These are phyloP conservation scores for Pistacia integerrima DNA, from an alignment of 345 rosid species.

Conservation along the genomic window DNA sequence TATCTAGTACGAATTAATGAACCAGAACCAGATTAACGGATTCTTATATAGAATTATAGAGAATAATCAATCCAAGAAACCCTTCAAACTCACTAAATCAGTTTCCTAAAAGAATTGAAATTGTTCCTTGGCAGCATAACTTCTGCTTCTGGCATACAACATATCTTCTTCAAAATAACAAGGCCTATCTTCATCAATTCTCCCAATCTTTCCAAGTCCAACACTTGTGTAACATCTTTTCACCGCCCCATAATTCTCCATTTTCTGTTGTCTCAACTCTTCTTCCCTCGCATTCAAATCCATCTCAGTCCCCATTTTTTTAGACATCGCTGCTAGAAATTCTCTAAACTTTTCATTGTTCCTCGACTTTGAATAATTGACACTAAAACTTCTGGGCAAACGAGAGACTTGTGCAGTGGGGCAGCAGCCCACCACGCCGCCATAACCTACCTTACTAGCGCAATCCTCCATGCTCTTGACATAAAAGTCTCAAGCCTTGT, in stretches of 20 bases:
- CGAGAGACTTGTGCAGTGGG: background rate
- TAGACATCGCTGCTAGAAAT: background rate
- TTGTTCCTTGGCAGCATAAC: conserved; percentile 17
- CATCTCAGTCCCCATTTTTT: background rate
- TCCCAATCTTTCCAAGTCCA: conserved; percentile 52
- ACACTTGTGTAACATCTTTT: conserved; percentile 44
- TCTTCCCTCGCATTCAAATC: background rate
- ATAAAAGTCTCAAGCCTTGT: conserved; percentile 28
- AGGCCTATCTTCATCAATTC: conserved; percentile 48
- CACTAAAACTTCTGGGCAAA: conserved; percentile 20
- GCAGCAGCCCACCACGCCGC: conserved; percentile 9
- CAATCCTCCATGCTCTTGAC: conserved; percentile 23
- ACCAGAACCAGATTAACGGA: background rate
- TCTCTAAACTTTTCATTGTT: background rate
- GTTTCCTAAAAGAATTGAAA: background rate
- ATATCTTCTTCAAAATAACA: conserved; percentile 41
- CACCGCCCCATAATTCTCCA: conserved; percentile 14
- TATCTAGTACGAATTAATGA: background rate
- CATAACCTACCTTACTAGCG: conserved; percentile 12
- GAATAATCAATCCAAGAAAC: background rate
- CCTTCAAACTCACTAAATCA: background rate
- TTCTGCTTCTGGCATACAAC: conserved; percentile 31
- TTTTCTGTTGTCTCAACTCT: background rate
- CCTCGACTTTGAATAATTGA: background rate
- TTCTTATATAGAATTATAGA: background rate